These are phyloP conservation scores for Colletotrichum lini DNA, from an alignment of 2,329 filamentous ascomycete species.

Conservation along the genomic window DNA sequence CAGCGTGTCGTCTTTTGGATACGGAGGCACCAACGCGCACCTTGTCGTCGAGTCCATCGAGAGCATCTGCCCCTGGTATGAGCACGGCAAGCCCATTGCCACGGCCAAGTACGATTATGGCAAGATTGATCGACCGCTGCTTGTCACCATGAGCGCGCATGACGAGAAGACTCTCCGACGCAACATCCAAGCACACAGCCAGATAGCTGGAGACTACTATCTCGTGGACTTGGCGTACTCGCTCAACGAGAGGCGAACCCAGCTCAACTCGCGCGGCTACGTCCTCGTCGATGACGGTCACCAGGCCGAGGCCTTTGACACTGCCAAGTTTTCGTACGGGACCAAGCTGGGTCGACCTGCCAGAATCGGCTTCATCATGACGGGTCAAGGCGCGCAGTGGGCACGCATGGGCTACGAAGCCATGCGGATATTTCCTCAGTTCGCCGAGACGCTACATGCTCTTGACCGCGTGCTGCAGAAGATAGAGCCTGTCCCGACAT, in stretches of 20 bases:
- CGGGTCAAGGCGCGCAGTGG: neutral
- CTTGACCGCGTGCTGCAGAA: neutral
- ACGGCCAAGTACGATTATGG: neutral
- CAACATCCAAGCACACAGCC: neutral
- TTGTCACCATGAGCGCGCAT: neutral
- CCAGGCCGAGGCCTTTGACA: neutral
- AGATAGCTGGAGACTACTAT: neutral
- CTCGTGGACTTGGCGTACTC: neutral
- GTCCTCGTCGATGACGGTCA: neutral
- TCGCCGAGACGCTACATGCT: neutral
- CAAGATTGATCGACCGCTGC: neutral
- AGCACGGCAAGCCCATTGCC: neutral
- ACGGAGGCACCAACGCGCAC: slow-evolving; percentile 8
- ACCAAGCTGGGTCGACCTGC: neutral
- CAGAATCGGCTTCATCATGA: neutral
- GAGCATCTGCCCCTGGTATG: neutral
- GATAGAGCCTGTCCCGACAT: neutral
- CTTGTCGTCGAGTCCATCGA: neutral
- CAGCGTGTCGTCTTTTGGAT: slow-evolving; percentile 7
- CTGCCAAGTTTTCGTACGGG: neutral
- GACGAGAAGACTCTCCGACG: neutral
- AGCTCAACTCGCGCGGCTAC: neutral
- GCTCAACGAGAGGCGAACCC: neutral
- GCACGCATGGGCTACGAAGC: neutral
- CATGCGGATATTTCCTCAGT: neutral